phyloP scores from a whole-genome alignment of 441 rosid species.

The Manihot esculenta region DNA sequence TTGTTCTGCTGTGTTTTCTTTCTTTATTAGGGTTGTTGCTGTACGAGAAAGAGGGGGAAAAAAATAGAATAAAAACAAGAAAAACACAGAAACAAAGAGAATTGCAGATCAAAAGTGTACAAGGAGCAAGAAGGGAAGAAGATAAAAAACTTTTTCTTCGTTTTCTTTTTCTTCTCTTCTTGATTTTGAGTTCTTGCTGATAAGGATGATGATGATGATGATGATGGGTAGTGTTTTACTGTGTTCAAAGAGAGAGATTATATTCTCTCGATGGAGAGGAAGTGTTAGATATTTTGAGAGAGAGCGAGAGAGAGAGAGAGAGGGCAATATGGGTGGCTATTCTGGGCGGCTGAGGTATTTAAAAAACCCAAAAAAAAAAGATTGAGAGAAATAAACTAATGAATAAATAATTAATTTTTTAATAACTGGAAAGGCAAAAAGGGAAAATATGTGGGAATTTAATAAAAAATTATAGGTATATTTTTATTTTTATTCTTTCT shows the following conservation, averaged over 20 bases:
- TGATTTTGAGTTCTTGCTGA: conserved; percentile 23
- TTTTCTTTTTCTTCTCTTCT: conserved; percentile 12
- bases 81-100: no score
- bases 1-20: background rate
- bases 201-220: conserved; percentile 21
- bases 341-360: conserved; percentile 72
- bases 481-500: no score
- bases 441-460: no score
- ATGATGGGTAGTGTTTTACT: conserved; percentile 19
- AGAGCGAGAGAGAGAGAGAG: conserved; percentile 17
- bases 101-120: background rate
- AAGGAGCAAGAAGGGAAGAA: background rate
- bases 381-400: background rate
- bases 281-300: conserved; percentile 42
- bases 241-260: conserved; percentile 29
- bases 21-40: conserved; percentile 8
- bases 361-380: conserved; percentile 27
- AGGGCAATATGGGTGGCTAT: conserved; percentile 64
- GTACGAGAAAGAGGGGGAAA: background rate
- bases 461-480: no score
- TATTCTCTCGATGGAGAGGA: conserved; percentile 26
- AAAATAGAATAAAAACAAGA: background rate
- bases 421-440: no score
- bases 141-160: background rate
- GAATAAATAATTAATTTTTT: background rate